Conservation (phyloP, 768 basidiomycete species). For the Leccinellum rugosiceps region DNA sequence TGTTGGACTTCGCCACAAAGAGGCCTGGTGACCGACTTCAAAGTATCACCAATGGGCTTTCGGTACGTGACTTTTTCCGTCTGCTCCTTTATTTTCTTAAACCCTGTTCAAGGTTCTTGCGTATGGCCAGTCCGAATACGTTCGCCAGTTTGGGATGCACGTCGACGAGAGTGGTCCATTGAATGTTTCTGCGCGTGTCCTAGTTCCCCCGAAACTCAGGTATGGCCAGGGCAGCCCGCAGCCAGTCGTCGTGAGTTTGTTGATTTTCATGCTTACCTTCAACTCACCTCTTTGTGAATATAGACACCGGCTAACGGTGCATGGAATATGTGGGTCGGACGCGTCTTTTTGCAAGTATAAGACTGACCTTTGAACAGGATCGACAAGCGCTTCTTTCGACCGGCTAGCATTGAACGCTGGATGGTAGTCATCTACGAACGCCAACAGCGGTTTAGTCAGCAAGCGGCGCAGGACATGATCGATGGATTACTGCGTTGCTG, state of each 20-base stretch:
- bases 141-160: constrained; percentile 68
- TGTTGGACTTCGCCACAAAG: constrained; percentile 67
- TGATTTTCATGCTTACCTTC: neutral
- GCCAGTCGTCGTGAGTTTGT: constrained; percentile 49
- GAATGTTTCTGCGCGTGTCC: constrained; percentile 55
- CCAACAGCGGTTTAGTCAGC: constrained; percentile 49
- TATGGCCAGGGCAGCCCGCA: constrained; percentile 61
- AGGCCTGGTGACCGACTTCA: constrained; percentile 53
- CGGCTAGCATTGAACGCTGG: constrained; percentile 55
- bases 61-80: constrained; percentile 32
- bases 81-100: neutral
- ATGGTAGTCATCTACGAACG: constrained; percentile 66
- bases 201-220: constrained; percentile 60
- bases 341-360: neutral
- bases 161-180: constrained; percentile 56
- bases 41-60: constrained; percentile 52
- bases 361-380: constrained; percentile 43
- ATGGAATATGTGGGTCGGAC: constrained; percentile 67
- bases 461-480: constrained; percentile 53
- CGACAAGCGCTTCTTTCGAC: constrained; percentile 65
- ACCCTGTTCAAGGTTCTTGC: constrained; percentile 46
- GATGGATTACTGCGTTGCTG: constrained; percentile 48
- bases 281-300: neutral
- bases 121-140: constrained; percentile 74
- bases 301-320: constrained; percentile 63